phyloP scores from a whole-genome alignment of 148 eudicot species.

The Pouteria glomerata region DNA sequence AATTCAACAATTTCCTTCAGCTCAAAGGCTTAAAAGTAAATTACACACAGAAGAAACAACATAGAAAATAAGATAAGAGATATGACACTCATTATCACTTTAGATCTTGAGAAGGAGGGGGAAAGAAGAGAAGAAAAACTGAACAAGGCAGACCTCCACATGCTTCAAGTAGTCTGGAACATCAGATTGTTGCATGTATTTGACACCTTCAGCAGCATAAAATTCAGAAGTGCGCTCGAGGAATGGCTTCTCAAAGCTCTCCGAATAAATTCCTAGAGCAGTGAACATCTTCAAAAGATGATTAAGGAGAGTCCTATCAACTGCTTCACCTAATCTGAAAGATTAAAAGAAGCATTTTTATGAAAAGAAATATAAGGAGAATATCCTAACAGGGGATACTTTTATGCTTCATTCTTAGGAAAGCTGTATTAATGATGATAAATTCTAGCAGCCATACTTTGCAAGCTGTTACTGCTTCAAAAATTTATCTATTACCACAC shows the following conservation, averaged over 20 bases:
- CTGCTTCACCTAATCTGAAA: conserved; percentile 90
- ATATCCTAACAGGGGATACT: not conserved
- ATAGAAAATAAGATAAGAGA: not conserved
- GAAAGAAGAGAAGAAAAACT: not conserved
- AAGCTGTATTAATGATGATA: not conserved
- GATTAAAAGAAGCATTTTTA: conserved; percentile 11
- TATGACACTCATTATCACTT: not conserved
- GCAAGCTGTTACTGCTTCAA: not conserved
- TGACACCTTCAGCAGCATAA: conserved; percentile 94
- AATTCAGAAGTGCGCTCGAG: conserved; percentile 81
- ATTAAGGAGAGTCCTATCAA: conserved; percentile 91
- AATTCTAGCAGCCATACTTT: not conserved
- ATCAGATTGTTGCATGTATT: conserved; percentile 93
- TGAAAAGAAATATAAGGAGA: not conserved
- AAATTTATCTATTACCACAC: not conserved
- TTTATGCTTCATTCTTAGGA: not conserved
- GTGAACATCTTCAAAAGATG: conserved; percentile 98
- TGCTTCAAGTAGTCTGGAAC: conserved; percentile 95
- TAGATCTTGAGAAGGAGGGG: not conserved
- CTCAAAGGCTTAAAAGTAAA: not conserved
- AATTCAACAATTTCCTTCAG: not conserved
- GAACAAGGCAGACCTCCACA: conserved; percentile 62
- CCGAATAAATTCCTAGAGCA: conserved; percentile 81
- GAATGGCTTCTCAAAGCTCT: conserved; percentile 94
- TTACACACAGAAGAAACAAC: not conserved